phyloP scores from a whole-genome alignment of 1,284 basidiomycete species.

The Paramarasmius palmivorus region DNA sequence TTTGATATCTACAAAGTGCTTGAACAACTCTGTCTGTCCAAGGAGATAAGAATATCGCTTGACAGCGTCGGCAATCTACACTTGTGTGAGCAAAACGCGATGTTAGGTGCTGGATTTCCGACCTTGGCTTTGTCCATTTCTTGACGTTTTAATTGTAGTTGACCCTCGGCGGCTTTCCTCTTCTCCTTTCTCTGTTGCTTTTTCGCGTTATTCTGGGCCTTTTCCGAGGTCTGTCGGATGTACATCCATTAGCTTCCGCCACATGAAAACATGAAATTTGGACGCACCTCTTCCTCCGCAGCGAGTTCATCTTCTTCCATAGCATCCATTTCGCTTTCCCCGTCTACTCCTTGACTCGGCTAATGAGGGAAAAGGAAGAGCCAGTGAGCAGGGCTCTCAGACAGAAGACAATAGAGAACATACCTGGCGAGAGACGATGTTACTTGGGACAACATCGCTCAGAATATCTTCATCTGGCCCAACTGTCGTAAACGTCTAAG shows the following conservation, averaged over 20 bases:
- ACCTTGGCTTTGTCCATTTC: slow-evolving; percentile 86
- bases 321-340: slow-evolving; percentile 65
- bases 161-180: slow-evolving; percentile 66
- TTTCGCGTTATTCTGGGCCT: slow-evolving; percentile 18
- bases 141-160: slow-evolving; percentile 66
- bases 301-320: slow-evolving; percentile 67
- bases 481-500: slow-evolving; percentile 12
- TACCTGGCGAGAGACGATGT: slow-evolving; percentile 81
- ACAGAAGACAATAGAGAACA: slow-evolving; percentile 13
- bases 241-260: background rate
- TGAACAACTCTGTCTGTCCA: slow-evolving; percentile 94
- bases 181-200: slow-evolving; percentile 54
- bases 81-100: slow-evolving; percentile 16
- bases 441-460: slow-evolving; percentile 80
- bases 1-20: slow-evolving; percentile 95
- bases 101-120: slow-evolving; percentile 12
- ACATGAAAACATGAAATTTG: background rate
- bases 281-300: slow-evolving; percentile 41
- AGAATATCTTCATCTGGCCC: slow-evolving; percentile 69
- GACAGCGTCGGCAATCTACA: slow-evolving; percentile 86
- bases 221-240: slow-evolving; percentile 6
- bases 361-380: slow-evolving; percentile 23
- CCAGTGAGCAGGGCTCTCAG: background rate
- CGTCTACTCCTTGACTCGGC: slow-evolving; percentile 70
- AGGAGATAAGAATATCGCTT: slow-evolving; percentile 95